A percentile compares a stretch with the other conserved stretches of the same genome.
These are phyloP conservation scores for Boletus tylopilopsis DNA, from an alignment of 768 basidiomycete genomes.

Conservation along the genomic window DNA sequence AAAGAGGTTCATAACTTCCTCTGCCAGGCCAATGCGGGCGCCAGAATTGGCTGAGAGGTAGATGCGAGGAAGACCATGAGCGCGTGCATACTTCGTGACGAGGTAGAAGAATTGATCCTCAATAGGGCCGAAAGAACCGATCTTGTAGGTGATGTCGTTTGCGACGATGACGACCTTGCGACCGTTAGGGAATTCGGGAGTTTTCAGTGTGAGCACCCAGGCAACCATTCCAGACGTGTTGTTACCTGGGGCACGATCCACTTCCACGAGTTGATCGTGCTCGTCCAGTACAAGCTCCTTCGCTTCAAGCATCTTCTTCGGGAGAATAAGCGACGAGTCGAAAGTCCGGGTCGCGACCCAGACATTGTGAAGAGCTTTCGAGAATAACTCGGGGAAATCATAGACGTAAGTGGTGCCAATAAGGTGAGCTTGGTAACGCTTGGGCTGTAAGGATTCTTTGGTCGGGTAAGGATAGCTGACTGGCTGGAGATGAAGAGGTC, in stretches of 20 bases:
- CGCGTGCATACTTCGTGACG: constrained; percentile 89
- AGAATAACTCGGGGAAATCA: constrained; percentile 99
- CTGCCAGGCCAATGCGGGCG: constrained; percentile 92
- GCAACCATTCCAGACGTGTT: constrained; percentile 98
- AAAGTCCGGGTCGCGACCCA: constrained; percentile 72
- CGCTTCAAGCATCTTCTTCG: constrained; percentile 76
- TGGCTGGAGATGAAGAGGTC: constrained; percentile 92
- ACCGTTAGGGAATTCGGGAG: constrained; percentile 89
- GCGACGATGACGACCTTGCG: constrained; percentile 87
- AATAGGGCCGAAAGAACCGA: constrained; percentile 93
- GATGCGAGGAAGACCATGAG: constrained; percentile 85
- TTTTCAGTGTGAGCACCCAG: constrained; percentile 90
- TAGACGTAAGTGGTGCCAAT: constrained; percentile 98
- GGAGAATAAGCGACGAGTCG: constrained; percentile 65
- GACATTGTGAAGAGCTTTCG: constrained; percentile 91
- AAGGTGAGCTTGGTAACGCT: constrained; percentile 97
- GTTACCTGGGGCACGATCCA: constrained; percentile 89
- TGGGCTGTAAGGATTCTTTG: constrained; percentile 96
- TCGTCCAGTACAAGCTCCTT: constrained; percentile 94
- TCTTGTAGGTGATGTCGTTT: constrained; percentile 98
- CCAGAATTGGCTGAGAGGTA: constrained; percentile 99
- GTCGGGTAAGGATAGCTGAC: constrained; percentile 93
- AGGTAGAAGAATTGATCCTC: constrained; percentile 98
- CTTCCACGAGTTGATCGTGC: constrained; percentile 84
- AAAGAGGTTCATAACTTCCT: constrained; percentile 85